Evolutionary conservation across 1,284 basidiomycete species (phyloP).

Genomic region (Abortiporus biennis): DNA sequence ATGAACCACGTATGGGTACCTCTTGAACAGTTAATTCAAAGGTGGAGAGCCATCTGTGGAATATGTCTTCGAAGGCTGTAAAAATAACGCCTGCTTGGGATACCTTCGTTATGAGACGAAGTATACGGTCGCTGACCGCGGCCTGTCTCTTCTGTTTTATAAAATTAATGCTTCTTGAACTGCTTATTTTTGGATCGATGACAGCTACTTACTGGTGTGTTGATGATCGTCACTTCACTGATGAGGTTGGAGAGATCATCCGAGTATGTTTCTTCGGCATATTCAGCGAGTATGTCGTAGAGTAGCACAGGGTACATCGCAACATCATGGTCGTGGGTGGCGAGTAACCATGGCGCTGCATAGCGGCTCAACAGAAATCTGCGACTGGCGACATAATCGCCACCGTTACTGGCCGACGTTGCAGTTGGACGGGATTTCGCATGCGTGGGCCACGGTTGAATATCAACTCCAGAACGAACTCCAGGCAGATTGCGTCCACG

Average conservation of each 20-base stretch:
- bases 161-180: not conserved
- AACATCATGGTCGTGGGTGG: slow-evolving; percentile 54
- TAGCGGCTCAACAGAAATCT: slow-evolving; percentile 45
- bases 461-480: slow-evolving; percentile 41
- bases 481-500: slow-evolving; percentile 54
- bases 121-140: slow-evolving; percentile 28
- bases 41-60: slow-evolving; percentile 59
- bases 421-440: slow-evolving; percentile 30
- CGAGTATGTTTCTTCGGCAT: slow-evolving; percentile 30
- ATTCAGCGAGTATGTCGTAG: slow-evolving; percentile 43
- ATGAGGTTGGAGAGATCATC: slow-evolving; percentile 21
- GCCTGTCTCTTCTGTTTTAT: slow-evolving; percentile 13
- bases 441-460: slow-evolving; percentile 42
- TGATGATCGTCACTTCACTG: slow-evolving; percentile 5
- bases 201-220: slow-evolving; percentile 6
- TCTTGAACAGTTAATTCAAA: slow-evolving; percentile 1
- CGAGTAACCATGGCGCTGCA: slow-evolving; percentile 55
- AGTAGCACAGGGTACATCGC: slow-evolving; percentile 40
- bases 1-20: no score
- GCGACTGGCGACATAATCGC: slow-evolving; percentile 56
- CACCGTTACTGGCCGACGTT: slow-evolving; percentile 51
- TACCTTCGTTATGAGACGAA: slow-evolving; percentile 50
- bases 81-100: slow-evolving; percentile 52
- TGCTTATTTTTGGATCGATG: not conserved
- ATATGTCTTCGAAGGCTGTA: slow-evolving; percentile 54